Conservation (phyloP, 139 green algal genomes). For the Yamagishiella unicocca region DNA sequence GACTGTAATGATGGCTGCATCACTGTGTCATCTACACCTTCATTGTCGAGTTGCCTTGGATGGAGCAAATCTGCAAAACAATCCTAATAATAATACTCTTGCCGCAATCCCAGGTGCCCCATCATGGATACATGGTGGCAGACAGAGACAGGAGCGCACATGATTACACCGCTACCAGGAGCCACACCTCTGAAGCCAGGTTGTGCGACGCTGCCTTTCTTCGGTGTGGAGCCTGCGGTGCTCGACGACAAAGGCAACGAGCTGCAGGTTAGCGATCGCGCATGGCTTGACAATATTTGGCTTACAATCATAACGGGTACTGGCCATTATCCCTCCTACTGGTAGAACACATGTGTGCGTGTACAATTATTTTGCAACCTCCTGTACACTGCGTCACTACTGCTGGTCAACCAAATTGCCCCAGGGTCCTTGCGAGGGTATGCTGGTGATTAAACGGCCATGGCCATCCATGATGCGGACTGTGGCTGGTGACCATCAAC, state of each 20-base stretch:
- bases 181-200: conserved; percentile 87
- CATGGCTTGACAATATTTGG: too few relatives aligned
- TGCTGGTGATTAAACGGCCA: conserved; percentile 46
- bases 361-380: too few relatives aligned
- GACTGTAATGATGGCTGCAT: too few relatives aligned
- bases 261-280: conserved; percentile 13
- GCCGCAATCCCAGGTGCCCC: conserved; percentile 82
- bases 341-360: background rate
- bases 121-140: conserved; percentile 98
- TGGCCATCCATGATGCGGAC: conserved; percentile 95
- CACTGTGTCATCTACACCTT: too few relatives aligned
- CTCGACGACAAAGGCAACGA: conserved; percentile 71
- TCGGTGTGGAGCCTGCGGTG: conserved; percentile 92
- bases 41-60: too few relatives aligned
- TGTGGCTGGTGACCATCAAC: conserved; percentile 89
- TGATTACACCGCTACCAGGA: conserved; percentile 89
- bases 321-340: too few relatives aligned
- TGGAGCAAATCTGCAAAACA: too few relatives aligned
- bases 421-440: conserved; percentile 18
- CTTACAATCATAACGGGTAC: too few relatives aligned
- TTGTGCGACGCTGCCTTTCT: conserved; percentile 92
- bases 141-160: conserved; percentile 92
- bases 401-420: too few relatives aligned
- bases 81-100: too few relatives aligned
- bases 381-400: too few relatives aligned